Evolutionary conservation across 192 early-diverging fungal species (phyloP).

Genomic region (Mortierella antarctica): DNA sequence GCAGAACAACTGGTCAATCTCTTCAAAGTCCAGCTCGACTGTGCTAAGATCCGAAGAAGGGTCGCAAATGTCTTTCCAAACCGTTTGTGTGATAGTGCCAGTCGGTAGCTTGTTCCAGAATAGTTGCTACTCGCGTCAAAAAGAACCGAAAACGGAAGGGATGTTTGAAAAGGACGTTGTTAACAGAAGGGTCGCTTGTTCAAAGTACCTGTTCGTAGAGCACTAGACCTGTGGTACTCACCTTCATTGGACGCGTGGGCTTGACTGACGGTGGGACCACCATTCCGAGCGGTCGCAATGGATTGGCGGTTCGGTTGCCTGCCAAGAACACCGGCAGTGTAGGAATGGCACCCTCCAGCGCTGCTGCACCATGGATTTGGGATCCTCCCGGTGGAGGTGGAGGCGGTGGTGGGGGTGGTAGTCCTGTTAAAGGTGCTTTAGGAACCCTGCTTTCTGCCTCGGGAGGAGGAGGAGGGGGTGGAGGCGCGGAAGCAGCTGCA

Average conservation of each 20-base stretch:
- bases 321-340: slow-evolving; percentile 39
- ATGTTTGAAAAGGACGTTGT: background rate
- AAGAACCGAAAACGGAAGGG: background rate
- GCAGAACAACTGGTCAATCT: slow-evolving; percentile 62
- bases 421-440: background rate
- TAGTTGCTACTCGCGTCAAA: slow-evolving; percentile 49
- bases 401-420: slow-evolving; percentile 11
- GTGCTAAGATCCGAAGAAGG: slow-evolving; percentile 27
- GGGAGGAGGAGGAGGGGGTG: slow-evolving; percentile 25
- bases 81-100: slow-evolving; percentile 58
- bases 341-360: slow-evolving; percentile 36
- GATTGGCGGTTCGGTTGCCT: slow-evolving; percentile 31
- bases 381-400: slow-evolving; percentile 18
- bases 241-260: slow-evolving; percentile 54
- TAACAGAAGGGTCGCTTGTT: background rate
- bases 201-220: background rate
- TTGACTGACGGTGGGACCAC: slow-evolving; percentile 45
- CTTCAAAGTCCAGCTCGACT: slow-evolving; percentile 54
- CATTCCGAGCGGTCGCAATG: slow-evolving; percentile 23
- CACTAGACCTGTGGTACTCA: background rate
- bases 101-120: slow-evolving; percentile 68
- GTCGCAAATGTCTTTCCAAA: slow-evolving; percentile 64
- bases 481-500: background rate
- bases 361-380: slow-evolving; percentile 19
- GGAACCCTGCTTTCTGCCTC: slow-evolving; percentile 1